Percentiles rank a stretch among this genome's conserved stretches.
Evolutionary conservation across 768 basidiomycete species (phyloP).

Genomic region (Amyloporia xantha): DNA sequence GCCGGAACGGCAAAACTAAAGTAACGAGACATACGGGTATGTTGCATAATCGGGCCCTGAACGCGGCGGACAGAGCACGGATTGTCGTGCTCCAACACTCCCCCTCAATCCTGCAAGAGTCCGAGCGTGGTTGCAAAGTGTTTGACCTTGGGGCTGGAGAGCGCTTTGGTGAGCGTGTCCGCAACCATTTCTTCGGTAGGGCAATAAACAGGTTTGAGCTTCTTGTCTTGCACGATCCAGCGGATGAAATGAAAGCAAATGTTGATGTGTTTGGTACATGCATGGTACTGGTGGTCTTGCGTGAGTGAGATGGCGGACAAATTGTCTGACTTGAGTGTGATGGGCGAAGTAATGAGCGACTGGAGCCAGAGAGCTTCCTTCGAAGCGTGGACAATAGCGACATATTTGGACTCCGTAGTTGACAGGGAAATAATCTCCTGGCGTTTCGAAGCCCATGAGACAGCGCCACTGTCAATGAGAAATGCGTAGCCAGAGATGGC

Average conservation of each 20-base stretch:
- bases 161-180: slow-evolving; percentile 28
- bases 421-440: slow-evolving; percentile 34
- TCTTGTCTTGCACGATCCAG: slow-evolving; percentile 16
- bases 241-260: slow-evolving; percentile 28
- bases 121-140: slow-evolving; percentile 7
- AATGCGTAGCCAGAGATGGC: slow-evolving; percentile 27
- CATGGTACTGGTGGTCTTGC: slow-evolving; percentile 21
- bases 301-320: slow-evolving; percentile 21
- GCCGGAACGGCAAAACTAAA: no score
- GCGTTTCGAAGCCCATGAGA: slow-evolving; percentile 35
- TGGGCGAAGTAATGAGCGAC: slow-evolving; percentile 3
- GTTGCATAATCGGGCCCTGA: no score
- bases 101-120: slow-evolving; percentile 11
- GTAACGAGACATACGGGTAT: no score
- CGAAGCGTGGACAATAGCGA: slow-evolving; percentile 25
- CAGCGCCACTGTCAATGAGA: slow-evolving; percentile 27
- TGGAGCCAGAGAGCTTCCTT: slow-evolving; percentile 32
- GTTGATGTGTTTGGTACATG: slow-evolving; percentile 32
- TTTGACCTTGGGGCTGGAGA: slow-evolving; percentile 12
- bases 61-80: no score
- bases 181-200: slow-evolving; percentile 26
- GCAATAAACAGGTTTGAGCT: slow-evolving; percentile 19
- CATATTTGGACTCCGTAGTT: slow-evolving; percentile 30
- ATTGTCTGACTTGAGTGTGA: slow-evolving; percentile 5
- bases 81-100: slow-evolving; percentile 6